phyloP scores from a whole-genome alignment of 176 grass and related monocot genomes.

The Chloris gayana region DNA sequence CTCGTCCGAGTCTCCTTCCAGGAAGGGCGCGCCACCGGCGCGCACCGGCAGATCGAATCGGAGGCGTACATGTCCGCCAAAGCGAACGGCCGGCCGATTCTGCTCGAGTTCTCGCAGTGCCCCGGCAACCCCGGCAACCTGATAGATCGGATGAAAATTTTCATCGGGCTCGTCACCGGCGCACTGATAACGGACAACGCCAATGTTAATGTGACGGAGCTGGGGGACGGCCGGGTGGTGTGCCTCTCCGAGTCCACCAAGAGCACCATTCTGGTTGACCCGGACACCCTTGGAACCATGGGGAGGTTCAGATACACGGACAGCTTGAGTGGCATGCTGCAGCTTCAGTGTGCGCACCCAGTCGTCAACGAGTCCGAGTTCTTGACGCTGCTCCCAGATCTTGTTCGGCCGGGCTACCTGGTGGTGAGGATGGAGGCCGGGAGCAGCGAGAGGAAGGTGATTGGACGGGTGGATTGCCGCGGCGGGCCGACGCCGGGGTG shows the following conservation, averaged over 20 bases:
- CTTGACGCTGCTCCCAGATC: slow-evolving; percentile 62
- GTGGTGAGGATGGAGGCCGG: slow-evolving; percentile 52
- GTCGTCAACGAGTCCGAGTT: slow-evolving; percentile 64
- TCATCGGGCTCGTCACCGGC: background rate
- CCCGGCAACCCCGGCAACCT: background rate
- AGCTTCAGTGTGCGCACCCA: slow-evolving; percentile 67
- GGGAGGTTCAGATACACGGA: slow-evolving; percentile 52
- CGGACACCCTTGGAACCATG: slow-evolving; percentile 53
- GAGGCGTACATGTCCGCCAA: slow-evolving; percentile 69
- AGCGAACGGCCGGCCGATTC: slow-evolving; percentile 60
- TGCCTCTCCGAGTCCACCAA: slow-evolving; percentile 75
- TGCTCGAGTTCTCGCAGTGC: slow-evolving; percentile 19
- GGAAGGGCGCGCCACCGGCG: slow-evolving; percentile 37
- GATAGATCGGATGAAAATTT: background rate
- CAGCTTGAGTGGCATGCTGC: slow-evolving; percentile 51
- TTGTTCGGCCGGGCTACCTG: slow-evolving; percentile 48
- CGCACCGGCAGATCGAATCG: slow-evolving; percentile 92
- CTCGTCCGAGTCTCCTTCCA: slow-evolving; percentile 83
- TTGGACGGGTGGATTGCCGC: slow-evolving; percentile 60
- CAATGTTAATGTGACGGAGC: slow-evolving; percentile 29
- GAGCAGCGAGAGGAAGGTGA: slow-evolving; percentile 56
- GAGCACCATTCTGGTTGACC: slow-evolving; percentile 60
- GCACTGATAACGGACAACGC: background rate
- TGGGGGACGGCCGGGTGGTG: slow-evolving; percentile 90
- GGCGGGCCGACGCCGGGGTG: slow-evolving; percentile 54